Evolutionary conservation across 2,329 filamentous ascomycete species (phyloP), one percentile per base, ranked within the genome.

Genomic region (Eutypella sp.): DNA sequence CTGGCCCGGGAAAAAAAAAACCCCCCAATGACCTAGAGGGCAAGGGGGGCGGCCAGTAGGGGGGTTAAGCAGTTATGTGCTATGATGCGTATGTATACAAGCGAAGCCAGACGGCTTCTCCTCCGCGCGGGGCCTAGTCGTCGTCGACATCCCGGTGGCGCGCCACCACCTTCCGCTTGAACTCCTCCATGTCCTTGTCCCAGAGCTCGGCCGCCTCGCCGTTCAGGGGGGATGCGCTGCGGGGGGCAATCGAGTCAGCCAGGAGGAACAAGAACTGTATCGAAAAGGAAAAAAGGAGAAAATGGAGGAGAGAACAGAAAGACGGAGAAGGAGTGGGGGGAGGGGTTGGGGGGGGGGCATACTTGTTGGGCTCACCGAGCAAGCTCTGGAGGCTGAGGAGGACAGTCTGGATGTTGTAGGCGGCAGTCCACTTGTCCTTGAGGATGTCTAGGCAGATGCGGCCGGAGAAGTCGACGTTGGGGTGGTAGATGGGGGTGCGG

Each of bases 401-500:
- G 40, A 99, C 89, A 40, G 87, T 95, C 68, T 95, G 89, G 51
- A 95, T 90, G 63, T 97, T 97, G 78, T 96, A 95, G 37, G 95
- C 91, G 16, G 93, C 90, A 48, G 90, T 96, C 93, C 93, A 99
- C 74, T 96, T 96, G 69, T 97, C 93, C 78, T 96, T 97, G 54
- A 99, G 77, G 57, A 99, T 99, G 63, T 99, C 95, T 50, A 99
- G 78, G 67, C 93, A 99, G 69, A 99, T 99, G 46, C 93, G 82
- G 34, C 93, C 93, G 3, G 87, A 91, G 73, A 99, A 96, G 72
- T 99, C 93, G 58, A 99, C 89, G 60, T 99, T 99, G 44, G 93
- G 93, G 69, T 99, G 93, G 76, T 97, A 99, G 70, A 99, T 96
- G 31, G 93, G 93, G 6, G 95, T 99, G 75, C 91, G 95, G 82